phyloP scores from a whole-genome alignment of 2,329 filamentous ascomycete species.

The Beauveria medogensis region DNA sequence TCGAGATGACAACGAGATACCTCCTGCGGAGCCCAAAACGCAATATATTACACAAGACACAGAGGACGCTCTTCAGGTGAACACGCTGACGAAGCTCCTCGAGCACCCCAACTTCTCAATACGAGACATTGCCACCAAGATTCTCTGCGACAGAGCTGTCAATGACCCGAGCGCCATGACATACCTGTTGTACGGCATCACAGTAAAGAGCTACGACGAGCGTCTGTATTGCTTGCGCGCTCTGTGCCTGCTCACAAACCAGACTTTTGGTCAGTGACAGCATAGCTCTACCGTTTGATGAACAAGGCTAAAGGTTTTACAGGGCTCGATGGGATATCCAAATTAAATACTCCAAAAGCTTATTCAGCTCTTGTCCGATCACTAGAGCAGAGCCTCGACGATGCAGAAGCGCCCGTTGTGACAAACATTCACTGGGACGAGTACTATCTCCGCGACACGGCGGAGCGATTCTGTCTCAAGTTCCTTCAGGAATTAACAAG shows the following conservation, averaged over 20 bases:
- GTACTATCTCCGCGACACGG: slow-evolving; percentile 52
- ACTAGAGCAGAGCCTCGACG: slow-evolving; percentile 46
- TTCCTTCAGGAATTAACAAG: slow-evolving; percentile 51
- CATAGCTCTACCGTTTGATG: neutral
- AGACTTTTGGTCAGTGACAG: slow-evolving; percentile 23
- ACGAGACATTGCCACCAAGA: slow-evolving; percentile 57
- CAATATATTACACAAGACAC: slow-evolving; percentile 69
- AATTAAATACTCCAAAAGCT: slow-evolving; percentile 41
- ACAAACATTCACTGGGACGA: slow-evolving; percentile 53
- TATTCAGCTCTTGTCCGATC: slow-evolving; percentile 53
- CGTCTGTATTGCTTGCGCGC: slow-evolving; percentile 49
- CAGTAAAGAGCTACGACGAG: slow-evolving; percentile 48
- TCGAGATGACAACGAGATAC: slow-evolving; percentile 58
- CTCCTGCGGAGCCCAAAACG: slow-evolving; percentile 54
- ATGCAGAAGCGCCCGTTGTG: slow-evolving; percentile 42
- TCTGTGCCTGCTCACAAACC: slow-evolving; percentile 44
- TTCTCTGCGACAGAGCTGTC: slow-evolving; percentile 47
- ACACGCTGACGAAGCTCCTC: slow-evolving; percentile 60
- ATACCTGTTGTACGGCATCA: slow-evolving; percentile 49
- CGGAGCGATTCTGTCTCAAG: slow-evolving; percentile 52
- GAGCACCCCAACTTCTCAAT: slow-evolving; percentile 66
- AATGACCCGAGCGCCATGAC: slow-evolving; percentile 48
- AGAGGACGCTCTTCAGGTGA: slow-evolving; percentile 59
- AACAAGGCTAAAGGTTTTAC: slow-evolving; percentile 14
- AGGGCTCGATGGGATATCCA: slow-evolving; percentile 32